These are phyloP conservation scores for Xylaria sp. DNA, from an alignment of 495 filamentous ascomycete species.

Conservation along the genomic window DNA sequence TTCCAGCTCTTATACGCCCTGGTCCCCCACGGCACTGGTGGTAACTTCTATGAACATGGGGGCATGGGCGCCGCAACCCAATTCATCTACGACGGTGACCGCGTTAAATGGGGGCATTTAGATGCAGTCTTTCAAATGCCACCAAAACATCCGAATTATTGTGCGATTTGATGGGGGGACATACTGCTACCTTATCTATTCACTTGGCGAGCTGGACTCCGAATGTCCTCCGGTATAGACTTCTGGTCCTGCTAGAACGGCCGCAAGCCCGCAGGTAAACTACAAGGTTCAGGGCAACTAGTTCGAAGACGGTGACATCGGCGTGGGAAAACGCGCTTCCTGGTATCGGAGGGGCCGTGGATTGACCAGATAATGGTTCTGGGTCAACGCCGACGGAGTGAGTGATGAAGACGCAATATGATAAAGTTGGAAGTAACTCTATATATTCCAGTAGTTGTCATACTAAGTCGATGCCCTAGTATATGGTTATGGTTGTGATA, in stretches of 20 bases:
- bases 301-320: slow-evolving; percentile 24
- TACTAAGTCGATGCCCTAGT: neutral
- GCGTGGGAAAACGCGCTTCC: slow-evolving; percentile 13
- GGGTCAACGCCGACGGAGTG: neutral
- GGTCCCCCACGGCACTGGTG: slow-evolving; percentile 7
- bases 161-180: slow-evolving; percentile 10
- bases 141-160: slow-evolving; percentile 15
- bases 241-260: neutral
- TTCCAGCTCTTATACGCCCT: slow-evolving; percentile 20
- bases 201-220: slow-evolving; percentile 17
- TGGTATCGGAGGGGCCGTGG: slow-evolving; percentile 13
- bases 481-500: slow-evolving; percentile 1
- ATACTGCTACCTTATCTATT: slow-evolving; percentile 29
- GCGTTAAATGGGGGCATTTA: slow-evolving; percentile 1
- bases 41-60: slow-evolving; percentile 13
- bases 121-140: slow-evolving; percentile 15
- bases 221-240: neutral
- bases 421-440: slow-evolving; percentile 10
- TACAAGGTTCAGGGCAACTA: slow-evolving; percentile 19
- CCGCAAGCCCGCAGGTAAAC: slow-evolving; percentile 6
- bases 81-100: slow-evolving; percentile 15
- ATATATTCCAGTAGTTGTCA: slow-evolving; percentile 10
- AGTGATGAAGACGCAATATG: slow-evolving; percentile 10
- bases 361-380: slow-evolving; percentile 18
- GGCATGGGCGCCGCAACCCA: slow-evolving; percentile 25